Evolutionary conservation across 805 yeast species (phyloP), one percentile per base, ranked within the genome.

Genomic region (Myxozyma vanderwaltii): DNA sequence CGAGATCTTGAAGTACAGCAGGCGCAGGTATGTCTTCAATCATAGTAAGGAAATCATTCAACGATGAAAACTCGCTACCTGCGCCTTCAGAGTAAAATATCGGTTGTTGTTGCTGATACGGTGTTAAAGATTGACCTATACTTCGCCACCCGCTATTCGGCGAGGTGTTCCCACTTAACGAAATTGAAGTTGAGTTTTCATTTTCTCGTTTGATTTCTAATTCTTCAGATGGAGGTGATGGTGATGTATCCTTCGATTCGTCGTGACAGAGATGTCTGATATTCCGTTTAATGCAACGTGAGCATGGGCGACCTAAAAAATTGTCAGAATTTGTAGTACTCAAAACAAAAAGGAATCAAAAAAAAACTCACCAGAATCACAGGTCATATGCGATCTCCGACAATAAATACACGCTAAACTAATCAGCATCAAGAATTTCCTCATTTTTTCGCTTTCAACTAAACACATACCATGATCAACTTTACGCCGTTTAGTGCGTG

Each of bases 361-460:
- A 39, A 15, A 12, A 27, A 8, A 36, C 63, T 21, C 41, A 63
- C 82, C 76, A 45, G 85, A 86, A 72, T 91, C 96, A 74, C 98
- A 91, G 29, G 90, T 88, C 91, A 91, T 89, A 72, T 91, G 98
- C 0, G 96, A 89, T 55, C 98, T 77, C 38, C 97, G 82, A 71
- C 97, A 91, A 69, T 88, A 91, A 0, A 91, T 86, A 74, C 98
- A 91, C 0, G 98, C 96, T 57, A 29, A 8, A 47, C 17, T 26
- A n/a, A n/a, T n/a, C n/a, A n/a, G n/a, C n/a, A n/a, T n/a, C n/a
- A n/a, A n/a, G n/a, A n/a, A n/a, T n/a, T n/a, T n/a, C n/a, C n/a
- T n/a, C n/a, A n/a, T n/a, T n/a, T n/a, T n/a, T n/a, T n/a, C n/a
- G n/a, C n/a, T n/a, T n/a, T n/a, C 35, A 15, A 15, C 24, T 27